A percentile compares a stretch with the other conserved stretches of the same genome.
Evolutionary conservation across 1,284 basidiomycete genomes (phyloP).

Genomic region (Tetrapyrgos nigripes): DNA sequence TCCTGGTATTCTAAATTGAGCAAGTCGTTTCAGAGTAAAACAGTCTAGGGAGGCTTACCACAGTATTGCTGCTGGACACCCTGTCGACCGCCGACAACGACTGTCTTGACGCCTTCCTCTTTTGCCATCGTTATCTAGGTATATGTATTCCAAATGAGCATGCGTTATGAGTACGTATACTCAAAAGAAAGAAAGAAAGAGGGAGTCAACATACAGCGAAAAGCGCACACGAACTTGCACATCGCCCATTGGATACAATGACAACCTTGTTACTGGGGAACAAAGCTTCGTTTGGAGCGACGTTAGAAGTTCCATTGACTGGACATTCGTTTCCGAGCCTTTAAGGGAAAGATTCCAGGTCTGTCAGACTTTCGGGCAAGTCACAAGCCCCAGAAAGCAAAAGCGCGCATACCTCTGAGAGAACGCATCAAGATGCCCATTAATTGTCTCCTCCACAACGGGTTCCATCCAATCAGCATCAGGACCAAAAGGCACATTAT

Average conservation of each 20-base stretch:
- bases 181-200: conserved; percentile 4
- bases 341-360: too few species aligned
- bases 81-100: conserved; percentile 60
- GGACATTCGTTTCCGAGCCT: conserved; percentile 66
- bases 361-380: not conserved
- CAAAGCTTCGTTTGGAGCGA: conserved; percentile 49
- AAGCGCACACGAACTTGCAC: conserved; percentile 62
- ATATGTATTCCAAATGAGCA: too few species aligned
- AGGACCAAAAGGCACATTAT: conserved; percentile 50
- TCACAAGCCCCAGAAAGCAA: too few species aligned
- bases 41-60: not conserved
- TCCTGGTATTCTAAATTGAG: conserved; percentile 32
- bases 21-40: not conserved
- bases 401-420: conserved; percentile 48
- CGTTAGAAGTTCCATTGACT: conserved; percentile 45
- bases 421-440: conserved; percentile 55
- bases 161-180: not conserved
- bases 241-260: conserved; percentile 62
- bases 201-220: conserved; percentile 59
- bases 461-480: conserved; percentile 54
- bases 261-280: conserved; percentile 60
- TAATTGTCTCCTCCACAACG: conserved; percentile 46
- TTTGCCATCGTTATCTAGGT: conserved; percentile 70
- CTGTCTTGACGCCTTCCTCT: conserved; percentile 59
- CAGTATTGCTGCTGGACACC: conserved; percentile 61